Evolutionary conservation across 148 eudicot species (phyloP).

Genomic region (Chenopodium formosanum): DNA sequence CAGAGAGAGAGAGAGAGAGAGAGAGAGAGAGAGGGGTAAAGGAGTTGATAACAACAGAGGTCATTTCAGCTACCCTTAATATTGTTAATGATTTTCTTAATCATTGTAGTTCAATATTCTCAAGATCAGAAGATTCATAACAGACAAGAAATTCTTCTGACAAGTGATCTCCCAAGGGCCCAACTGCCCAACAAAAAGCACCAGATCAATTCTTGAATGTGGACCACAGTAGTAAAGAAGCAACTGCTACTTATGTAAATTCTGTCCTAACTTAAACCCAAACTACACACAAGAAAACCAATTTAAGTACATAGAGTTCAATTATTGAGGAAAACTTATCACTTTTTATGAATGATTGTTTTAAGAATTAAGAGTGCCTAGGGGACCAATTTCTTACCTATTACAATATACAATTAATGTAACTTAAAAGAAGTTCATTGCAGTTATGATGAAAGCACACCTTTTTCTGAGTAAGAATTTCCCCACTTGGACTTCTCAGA

Average conservation of each 20-base stretch:
- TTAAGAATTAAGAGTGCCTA: background rate
- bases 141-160: background rate
- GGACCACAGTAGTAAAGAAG: background rate
- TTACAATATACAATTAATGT: background rate
- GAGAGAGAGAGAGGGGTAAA: too few species aligned
- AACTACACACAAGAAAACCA: background rate
- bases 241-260: background rate
- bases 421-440: background rate
- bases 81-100: background rate
- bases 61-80: too few species aligned
- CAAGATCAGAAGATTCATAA: background rate
- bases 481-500: conserved; percentile 76
- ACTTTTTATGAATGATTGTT: background rate
- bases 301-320: too few species aligned
- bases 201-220: background rate
- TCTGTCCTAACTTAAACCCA: background rate
- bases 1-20: too few species aligned
- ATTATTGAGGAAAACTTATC: background rate
- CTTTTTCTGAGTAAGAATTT: conserved; percentile 94
- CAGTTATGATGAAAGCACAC: conserved; percentile 31
- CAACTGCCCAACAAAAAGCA: background rate
- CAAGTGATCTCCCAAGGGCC: background rate
- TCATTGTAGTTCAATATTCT: background rate
- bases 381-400: background rate
- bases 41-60: too few species aligned